Conservation (phyloP, 1,284 basidiomycete genomes). For the Ganoderma sp. region DNA sequence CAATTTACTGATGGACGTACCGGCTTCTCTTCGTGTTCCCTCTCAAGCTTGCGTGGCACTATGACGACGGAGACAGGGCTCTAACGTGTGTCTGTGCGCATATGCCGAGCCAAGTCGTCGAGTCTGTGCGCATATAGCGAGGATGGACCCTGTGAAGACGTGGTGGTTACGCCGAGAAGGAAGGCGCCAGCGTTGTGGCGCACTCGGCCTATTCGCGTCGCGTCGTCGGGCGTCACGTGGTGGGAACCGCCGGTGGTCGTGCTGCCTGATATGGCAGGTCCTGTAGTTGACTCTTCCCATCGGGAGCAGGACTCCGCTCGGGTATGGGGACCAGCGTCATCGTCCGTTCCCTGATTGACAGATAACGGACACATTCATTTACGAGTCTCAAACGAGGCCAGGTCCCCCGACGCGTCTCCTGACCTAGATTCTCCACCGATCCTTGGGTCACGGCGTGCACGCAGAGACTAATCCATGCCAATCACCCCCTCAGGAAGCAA, state of each 20-base stretch:
- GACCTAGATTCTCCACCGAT: background rate
- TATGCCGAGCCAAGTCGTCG: background rate
- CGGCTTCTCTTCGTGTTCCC: background rate
- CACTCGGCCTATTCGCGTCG: background rate
- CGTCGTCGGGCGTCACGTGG: conserved; percentile 1
- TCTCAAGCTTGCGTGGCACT: background rate
- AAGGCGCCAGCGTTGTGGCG: background rate
- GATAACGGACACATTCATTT: conserved; percentile 4
- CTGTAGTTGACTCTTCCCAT: conserved; percentile 10
- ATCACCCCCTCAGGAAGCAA: background rate
- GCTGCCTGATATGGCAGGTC: conserved; percentile 1
- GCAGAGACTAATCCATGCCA: background rate
- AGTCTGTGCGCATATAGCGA: background rate
- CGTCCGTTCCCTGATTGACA: background rate
- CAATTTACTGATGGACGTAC: background rate
- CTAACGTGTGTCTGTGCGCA: background rate
- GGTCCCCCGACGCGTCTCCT: background rate
- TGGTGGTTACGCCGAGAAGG: background rate
- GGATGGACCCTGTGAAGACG: background rate
- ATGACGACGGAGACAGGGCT: background rate
- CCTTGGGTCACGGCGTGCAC: background rate
- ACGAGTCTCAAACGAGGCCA: background rate
- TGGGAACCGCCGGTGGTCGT: background rate
- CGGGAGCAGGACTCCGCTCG: conserved; percentile 3
- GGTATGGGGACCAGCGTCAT: background rate